Evolutionary conservation across 257 asterid genomes (phyloP).

Genomic region (Penstemon davidsonii): DNA sequence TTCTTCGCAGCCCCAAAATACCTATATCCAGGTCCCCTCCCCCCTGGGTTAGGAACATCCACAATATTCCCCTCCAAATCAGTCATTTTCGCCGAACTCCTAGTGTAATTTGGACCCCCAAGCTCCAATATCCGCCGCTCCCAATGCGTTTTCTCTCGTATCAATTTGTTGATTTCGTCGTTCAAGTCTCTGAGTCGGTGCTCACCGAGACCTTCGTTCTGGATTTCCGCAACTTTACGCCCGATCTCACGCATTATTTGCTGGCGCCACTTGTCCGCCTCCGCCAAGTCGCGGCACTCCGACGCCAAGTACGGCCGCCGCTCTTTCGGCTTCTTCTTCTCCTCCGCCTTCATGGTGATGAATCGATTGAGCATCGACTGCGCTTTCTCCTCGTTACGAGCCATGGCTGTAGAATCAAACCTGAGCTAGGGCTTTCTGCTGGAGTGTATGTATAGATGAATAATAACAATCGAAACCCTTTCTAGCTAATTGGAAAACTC

Average conservation of each 20-base stretch:
- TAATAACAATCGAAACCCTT: too few relatives aligned
- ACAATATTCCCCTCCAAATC: constrained; percentile 96
- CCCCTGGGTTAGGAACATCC: constrained; percentile 95
- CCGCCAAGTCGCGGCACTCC: constrained; percentile 94
- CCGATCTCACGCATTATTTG: constrained; percentile 96
- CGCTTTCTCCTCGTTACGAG: constrained; percentile 98
- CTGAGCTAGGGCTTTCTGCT: constrained; percentile 16
- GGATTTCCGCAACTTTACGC: constrained; percentile 86
- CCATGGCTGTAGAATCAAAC: constrained; percentile 63
- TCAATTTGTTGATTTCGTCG: constrained; percentile 91
- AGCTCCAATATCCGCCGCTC: constrained; percentile 88
- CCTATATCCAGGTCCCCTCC: constrained; percentile 95
- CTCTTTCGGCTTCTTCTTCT: constrained; percentile 87
- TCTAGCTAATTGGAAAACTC: too few relatives aligned
- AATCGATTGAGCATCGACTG: constrained; percentile 93
- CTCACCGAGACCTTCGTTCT: constrained; percentile 91
- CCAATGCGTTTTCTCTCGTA: constrained; percentile 91
- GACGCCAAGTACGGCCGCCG: constrained; percentile 96
- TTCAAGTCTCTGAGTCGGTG: constrained; percentile 88
- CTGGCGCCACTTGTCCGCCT: constrained; percentile 98
- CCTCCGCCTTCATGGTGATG: constrained; percentile 83
- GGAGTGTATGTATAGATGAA: not conserved
- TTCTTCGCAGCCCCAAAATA: constrained; percentile 97
- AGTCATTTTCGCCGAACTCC: constrained; percentile 84
- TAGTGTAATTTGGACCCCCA: constrained; percentile 75